Base-by-base conservation (phyloP, 129 eudicot species). In the Erigeron canadensis region DNA sequence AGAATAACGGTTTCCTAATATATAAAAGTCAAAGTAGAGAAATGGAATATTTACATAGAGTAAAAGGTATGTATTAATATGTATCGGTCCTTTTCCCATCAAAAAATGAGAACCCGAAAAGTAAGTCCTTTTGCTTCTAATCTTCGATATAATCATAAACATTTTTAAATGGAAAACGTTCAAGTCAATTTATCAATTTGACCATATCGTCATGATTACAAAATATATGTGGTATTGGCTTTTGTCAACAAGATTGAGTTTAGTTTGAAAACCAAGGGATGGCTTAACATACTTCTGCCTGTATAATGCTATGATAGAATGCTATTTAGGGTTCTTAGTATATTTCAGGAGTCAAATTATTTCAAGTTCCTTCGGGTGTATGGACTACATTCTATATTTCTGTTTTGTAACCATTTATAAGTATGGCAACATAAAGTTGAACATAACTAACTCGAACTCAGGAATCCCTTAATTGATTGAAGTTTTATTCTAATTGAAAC, bases 211-310 rank as follows among this genome's bases (percentile, higher is more conserved):
- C 6, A 44, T 60, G 50, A 40, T 55, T 71, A 19, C 75, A 71
- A 70, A 23, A 34, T 40, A 71, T 58, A 13, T 15, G 4, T 57
- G 67, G 46, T 58, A 38, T 69, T 17, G 74, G 19, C 41, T 43
- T 71, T 71, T 51, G 40, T 71, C 56, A 21, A 56, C 43, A 41
- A 71, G 9, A 1, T 43, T 70, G 38, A 70, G 21, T 56, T 70
- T 61, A 44, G 5, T 45, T 60, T 72, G 69, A 46, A 22, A 58
- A 72, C 60, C 12, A 46, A 45, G 68, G 44, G 69, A 45, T 62
- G 37, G 62, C 47, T 28, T 47, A 73, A 37, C 50, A 73, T 59
- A 43, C 37, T 46, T 53, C 37, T 16, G 40, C 44, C 3, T 73
- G 18, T 34, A 60, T 28, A 34, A 2, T 44, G 34, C 3, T 3